Evolutionary conservation across 805 yeast genomes (phyloP).

Genomic region (Candida maris): DNA sequence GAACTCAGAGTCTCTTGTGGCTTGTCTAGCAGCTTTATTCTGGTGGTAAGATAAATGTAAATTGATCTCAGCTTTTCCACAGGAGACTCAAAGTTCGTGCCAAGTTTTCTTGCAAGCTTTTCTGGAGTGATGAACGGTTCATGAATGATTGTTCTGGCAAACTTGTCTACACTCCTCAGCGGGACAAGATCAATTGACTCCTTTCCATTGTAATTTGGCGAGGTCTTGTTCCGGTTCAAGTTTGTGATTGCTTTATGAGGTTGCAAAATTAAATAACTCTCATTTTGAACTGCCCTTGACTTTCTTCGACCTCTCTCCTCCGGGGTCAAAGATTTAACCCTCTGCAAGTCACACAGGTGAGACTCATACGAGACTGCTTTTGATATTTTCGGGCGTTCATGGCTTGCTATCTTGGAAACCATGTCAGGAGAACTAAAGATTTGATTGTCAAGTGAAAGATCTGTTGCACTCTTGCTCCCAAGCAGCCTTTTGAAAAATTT

Average conservation of each 20-base stretch:
- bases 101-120: constrained; percentile 52
- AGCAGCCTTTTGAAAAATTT: constrained; percentile 44
- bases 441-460: constrained; percentile 32
- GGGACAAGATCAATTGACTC: constrained; percentile 23
- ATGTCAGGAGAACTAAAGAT: constrained; percentile 20
- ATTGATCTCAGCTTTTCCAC: constrained; percentile 64
- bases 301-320: constrained; percentile 70
- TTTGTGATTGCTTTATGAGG: constrained; percentile 49
- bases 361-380: not conserved
- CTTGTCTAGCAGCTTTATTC: constrained; percentile 43
- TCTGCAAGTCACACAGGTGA: constrained; percentile 46
- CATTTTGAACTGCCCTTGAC: constrained; percentile 54
- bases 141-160: constrained; percentile 35
- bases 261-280: constrained; percentile 60
- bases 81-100: constrained; percentile 47
- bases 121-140: constrained; percentile 45
- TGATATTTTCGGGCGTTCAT: not conserved
- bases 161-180: constrained; percentile 41
- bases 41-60: constrained; percentile 58
- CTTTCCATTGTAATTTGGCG: constrained; percentile 6
- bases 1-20: constrained; percentile 33
- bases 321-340: constrained; percentile 66
- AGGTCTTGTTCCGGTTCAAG: constrained; percentile 46
- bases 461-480: constrained; percentile 30
- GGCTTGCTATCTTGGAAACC: not conserved